Percentiles rank a stretch among this genome's conserved stretches.
Evolutionary conservation across 2,329 filamentous ascomycete species (phyloP).

Genomic region (Aspergillus sojae): DNA sequence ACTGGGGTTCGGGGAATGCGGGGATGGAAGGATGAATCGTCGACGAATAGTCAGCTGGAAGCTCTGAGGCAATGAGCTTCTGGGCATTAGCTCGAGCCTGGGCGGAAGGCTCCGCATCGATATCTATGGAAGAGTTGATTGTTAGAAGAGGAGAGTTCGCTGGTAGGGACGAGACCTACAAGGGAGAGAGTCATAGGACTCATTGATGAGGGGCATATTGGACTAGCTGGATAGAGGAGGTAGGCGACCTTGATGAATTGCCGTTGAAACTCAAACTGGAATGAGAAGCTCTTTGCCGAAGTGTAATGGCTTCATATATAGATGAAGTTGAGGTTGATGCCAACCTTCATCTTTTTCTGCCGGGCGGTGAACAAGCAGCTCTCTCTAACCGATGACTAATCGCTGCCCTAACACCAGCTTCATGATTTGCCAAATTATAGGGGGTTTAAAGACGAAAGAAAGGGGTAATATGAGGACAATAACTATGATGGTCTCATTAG

Average conservation of each 20-base stretch:
- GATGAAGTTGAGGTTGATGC: not conserved
- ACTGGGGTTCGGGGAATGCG: constrained; percentile 54
- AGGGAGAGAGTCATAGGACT: constrained; percentile 77
- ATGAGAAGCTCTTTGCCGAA: not conserved
- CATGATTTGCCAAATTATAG: not conserved
- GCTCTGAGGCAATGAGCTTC: constrained; percentile 70
- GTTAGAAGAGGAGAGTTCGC: constrained; percentile 19
- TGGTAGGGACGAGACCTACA: constrained; percentile 58
- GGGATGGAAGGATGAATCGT: constrained; percentile 63
- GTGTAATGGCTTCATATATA: not conserved
- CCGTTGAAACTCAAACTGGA: too few species aligned
- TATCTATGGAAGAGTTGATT: constrained; percentile 58
- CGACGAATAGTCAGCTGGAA: constrained; percentile 52
- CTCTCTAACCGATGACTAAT: not conserved
- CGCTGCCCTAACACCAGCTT: not conserved
- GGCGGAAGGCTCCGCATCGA: constrained; percentile 71
- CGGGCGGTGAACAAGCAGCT: not conserved
- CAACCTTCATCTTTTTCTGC: constrained; percentile 4
- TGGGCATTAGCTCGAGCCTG: constrained; percentile 66
- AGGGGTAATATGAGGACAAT: not conserved
- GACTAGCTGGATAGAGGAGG: not conserved
- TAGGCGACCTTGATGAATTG: not conserved
- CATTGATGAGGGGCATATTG: constrained; percentile 68
- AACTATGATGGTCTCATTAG: not conserved
- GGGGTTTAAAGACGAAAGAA: not conserved